Conservation (phyloP, 2,329 filamentous ascomycete species). For the Colletotrichum viniferum region DNA sequence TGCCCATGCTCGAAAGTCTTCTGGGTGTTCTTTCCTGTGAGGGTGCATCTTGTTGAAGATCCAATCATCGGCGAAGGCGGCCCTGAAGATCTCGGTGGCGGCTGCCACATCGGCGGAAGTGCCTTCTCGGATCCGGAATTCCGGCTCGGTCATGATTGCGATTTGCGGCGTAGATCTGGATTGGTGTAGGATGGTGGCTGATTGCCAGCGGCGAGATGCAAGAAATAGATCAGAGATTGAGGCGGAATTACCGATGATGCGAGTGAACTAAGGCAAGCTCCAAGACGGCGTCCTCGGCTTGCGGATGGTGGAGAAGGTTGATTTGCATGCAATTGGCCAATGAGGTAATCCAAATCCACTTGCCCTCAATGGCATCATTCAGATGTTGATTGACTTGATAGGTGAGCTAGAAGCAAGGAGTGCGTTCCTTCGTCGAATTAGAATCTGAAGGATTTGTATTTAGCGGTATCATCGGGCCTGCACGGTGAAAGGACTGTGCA, state of each 20-base stretch:
- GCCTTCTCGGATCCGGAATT: conserved; percentile 35
- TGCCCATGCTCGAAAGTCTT: conserved; percentile 25
- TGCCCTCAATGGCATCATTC: neutral
- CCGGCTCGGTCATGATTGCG: conserved; percentile 8
- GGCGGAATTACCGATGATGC: neutral
- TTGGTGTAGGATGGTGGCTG: neutral
- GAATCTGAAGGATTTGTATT: neutral
- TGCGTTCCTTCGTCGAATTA: neutral
- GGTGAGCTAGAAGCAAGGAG: neutral
- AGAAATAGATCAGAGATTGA: neutral
- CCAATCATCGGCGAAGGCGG: conserved; percentile 32
- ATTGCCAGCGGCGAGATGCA: neutral
- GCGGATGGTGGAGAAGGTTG: neutral
- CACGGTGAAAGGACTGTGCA: neutral
- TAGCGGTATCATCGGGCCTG: neutral
- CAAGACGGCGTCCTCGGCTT: neutral
- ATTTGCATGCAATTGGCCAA: neutral
- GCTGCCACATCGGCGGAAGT: conserved; percentile 31
- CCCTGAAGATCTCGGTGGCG: conserved; percentile 30
- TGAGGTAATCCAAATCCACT: neutral
- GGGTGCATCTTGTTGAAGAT: conserved; percentile 38
- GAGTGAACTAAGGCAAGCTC: neutral
- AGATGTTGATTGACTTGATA: neutral
- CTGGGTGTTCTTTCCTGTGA: conserved; percentile 23
- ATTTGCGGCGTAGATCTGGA: neutral